Base-by-base conservation (phyloP, 148 eudicot genomes). In the Mesembryanthemum crystallinum region DNA sequence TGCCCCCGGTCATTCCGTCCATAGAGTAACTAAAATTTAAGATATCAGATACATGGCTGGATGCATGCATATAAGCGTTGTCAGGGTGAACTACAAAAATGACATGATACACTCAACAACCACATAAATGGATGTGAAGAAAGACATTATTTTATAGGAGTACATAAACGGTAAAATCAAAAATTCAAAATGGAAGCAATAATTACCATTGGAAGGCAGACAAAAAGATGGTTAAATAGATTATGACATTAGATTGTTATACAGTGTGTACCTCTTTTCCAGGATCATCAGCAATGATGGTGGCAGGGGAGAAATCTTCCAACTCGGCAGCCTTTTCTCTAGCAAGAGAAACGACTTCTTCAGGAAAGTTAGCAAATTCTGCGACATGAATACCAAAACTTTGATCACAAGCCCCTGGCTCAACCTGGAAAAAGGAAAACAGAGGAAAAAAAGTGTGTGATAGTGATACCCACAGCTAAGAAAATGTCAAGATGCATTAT, bases 311-410 rank as follows among this genome's bases (percentile, higher is more conserved):
- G 81, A 95, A 95, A 82, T 95, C 94, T 87, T 95, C 99, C 88
- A 95, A 75, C 73, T 95, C 99, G 67, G 94, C 90, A 80, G 99
- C 99, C 84, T 95, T 95, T 85, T 89, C 94, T 86, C 94, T 86
- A 73, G 99, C 99, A 75, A 95, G 97, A 24, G 88, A 73, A 33
- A 95, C 91, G 24, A 95, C 99, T 66, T 88, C 80, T 80, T 87
- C 91, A 69, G 99, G 99, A 81, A 95, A 95, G 75, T 92, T 95
- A 15, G 99, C 97, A 83, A 92, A 95, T 73, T 95, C 99, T 61
- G 99, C 99, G 74, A 95, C 99, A 69, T 95, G 99, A 75, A 95
- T 95, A 52, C 99, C 99, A 65, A 95, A 95, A 86, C 99, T 95
- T 86, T 95, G 99, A 87, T 95, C 99, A 84, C 97, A 95, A 68